Evolutionary conservation across 2,329 filamentous ascomycete genomes (phyloP).

Genomic region (Cladophialophora psammophila): DNA sequence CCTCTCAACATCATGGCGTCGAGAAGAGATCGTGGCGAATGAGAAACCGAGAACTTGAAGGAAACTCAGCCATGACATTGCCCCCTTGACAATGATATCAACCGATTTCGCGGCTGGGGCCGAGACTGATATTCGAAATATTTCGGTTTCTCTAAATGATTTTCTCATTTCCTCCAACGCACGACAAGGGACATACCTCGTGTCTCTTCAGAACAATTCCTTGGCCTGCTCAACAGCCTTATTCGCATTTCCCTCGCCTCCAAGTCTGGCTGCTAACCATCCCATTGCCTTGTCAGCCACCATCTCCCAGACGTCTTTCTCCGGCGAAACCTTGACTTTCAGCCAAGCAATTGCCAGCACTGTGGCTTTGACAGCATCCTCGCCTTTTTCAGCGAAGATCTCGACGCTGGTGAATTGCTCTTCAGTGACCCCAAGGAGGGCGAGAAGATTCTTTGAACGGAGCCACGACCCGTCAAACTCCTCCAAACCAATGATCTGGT

Average conservation of each 20-base stretch:
- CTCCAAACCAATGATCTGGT: constrained; percentile 62
- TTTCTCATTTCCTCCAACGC: no score
- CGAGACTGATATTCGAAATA: no score
- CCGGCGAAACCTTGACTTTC: constrained; percentile 52
- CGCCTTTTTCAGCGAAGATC: constrained; percentile 18
- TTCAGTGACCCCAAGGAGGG: constrained; percentile 33
- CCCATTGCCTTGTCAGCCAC: constrained; percentile 65
- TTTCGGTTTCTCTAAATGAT: no score
- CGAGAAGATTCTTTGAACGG: constrained; percentile 43
- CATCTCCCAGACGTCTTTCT: constrained; percentile 69
- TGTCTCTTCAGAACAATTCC: neutral
- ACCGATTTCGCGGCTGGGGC: no score
- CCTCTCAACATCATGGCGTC: no score
- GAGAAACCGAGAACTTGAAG: no score
- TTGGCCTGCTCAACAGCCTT: constrained; percentile 1
- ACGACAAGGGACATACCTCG: neutral
- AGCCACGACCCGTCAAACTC: constrained; percentile 64
- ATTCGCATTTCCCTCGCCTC: neutral
- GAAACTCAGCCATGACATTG: no score
- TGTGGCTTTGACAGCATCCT: constrained; percentile 42
- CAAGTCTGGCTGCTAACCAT: constrained; percentile 52
- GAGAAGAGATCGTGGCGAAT: no score
- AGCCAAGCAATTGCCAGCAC: constrained; percentile 59
- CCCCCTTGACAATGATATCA: no score
- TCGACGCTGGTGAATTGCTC: constrained; percentile 17